Percentiles rank a stretch among this genome's conserved stretches.
Conservation (phyloP, 768 basidiomycete genomes). For the Clitopilus hobsonii region DNA sequence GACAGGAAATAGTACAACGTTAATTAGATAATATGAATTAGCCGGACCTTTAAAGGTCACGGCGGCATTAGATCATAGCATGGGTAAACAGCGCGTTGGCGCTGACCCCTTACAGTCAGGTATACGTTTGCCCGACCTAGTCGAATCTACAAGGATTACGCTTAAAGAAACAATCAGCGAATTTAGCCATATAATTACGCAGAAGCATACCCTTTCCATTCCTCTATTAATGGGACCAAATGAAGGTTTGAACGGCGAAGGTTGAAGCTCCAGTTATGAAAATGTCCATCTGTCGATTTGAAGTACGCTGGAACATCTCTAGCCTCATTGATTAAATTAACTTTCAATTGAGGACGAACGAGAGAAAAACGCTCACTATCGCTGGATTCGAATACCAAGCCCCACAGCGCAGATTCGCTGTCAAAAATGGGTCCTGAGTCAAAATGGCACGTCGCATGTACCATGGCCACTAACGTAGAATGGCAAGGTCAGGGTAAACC, state of each 20-base stretch:
- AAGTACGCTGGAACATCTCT: constrained; percentile 63
- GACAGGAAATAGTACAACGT: too few species aligned
- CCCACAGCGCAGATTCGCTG: constrained; percentile 91
- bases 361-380: constrained; percentile 36
- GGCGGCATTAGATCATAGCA: too few species aligned
- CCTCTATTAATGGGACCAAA: constrained; percentile 52
- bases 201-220: constrained; percentile 63
- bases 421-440: background rate
- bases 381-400: constrained; percentile 86
- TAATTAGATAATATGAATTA: too few species aligned
- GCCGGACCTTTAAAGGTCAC: too few species aligned
- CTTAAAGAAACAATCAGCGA: too few species aligned
- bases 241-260: constrained; percentile 82
- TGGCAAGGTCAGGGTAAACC: constrained; percentile 37
- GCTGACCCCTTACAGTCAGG: too few species aligned
- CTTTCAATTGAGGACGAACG: background rate
- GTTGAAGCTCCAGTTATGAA: constrained; percentile 81
- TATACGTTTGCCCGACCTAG: constrained; percentile 87
- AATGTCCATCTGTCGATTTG: constrained; percentile 91
- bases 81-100: too few species aligned
- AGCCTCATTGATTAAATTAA: constrained; percentile 17
- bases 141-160: constrained; percentile 86
- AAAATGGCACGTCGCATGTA: background rate
- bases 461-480: constrained; percentile 40
- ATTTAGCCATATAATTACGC: too few species aligned